phyloP scores from a whole-genome alignment of 2,329 filamentous ascomycete genomes.

The Talaromyces sp. region DNA sequence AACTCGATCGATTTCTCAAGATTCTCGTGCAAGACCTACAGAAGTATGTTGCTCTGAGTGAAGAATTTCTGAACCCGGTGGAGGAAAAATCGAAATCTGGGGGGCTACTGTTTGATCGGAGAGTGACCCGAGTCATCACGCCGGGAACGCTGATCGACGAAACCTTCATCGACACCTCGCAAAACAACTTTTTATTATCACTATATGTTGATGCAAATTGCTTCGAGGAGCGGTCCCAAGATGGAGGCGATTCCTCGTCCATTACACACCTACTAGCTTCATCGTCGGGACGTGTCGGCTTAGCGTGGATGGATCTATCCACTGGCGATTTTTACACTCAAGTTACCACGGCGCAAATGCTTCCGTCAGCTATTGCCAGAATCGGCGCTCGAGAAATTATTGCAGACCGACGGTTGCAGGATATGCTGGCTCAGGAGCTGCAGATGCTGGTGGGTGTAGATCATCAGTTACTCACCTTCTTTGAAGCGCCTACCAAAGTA shows the following conservation, averaged over 20 bases:
- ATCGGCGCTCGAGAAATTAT: constrained; percentile 83
- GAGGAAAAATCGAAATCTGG: constrained; percentile 69
- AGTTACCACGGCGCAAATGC: constrained; percentile 62
- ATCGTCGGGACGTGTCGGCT: constrained; percentile 56
- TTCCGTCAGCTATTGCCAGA: constrained; percentile 78
- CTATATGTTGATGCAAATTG: constrained; percentile 57
- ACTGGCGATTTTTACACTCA: constrained; percentile 94
- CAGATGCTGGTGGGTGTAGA: constrained; percentile 70
- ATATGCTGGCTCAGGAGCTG: constrained; percentile 59
- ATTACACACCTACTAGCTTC: constrained; percentile 30
- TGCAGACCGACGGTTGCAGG: constrained; percentile 62
- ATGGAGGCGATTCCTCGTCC: constrained; percentile 22
- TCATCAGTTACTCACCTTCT: constrained; percentile 71
- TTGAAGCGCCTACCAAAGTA: constrained; percentile 47
- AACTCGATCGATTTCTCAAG: constrained; percentile 90
- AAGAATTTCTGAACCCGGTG: constrained; percentile 78
- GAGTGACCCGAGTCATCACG: constrained; percentile 82
- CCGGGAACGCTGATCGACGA: constrained; percentile 96
- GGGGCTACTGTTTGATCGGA: constrained; percentile 78
- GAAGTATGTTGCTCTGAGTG: constrained; percentile 87
- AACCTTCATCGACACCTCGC: constrained; percentile 90
- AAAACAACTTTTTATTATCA: constrained; percentile 88
- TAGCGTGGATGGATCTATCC: constrained; percentile 93
- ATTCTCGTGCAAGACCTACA: constrained; percentile 86
- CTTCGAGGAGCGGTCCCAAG: constrained; percentile 22